Evolutionary conservation across 345 rosid species (phyloP).

Genomic region (Triadica sebifera): DNA sequence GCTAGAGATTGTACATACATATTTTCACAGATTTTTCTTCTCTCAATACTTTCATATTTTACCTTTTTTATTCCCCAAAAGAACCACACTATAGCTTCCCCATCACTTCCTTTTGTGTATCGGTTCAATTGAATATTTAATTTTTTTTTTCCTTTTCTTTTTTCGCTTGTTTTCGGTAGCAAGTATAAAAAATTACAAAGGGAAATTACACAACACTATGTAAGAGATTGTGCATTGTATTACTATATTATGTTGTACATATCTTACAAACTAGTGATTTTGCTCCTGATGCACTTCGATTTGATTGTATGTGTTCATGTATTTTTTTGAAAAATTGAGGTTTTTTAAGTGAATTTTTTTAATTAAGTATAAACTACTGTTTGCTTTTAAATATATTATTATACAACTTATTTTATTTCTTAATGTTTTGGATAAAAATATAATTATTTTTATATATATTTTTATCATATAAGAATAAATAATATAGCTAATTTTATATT

Average conservation of each 20-base stretch:
- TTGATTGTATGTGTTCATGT: too few relatives aligned
- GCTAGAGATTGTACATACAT: background rate
- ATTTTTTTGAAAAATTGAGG: too few relatives aligned
- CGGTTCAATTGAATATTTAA: background rate
- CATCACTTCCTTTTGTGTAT: background rate
- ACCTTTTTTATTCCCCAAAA: background rate
- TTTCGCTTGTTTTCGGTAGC: background rate
- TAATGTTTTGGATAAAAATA: too few relatives aligned
- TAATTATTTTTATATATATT: too few relatives aligned
- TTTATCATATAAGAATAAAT: too few relatives aligned
- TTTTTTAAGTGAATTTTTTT: too few relatives aligned
- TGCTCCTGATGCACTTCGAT: background rate
- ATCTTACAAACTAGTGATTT: too few relatives aligned
- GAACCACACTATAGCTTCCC: background rate
- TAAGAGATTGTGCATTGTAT: background rate
- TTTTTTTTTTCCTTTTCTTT: background rate
- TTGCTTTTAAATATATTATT: too few relatives aligned
- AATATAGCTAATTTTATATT: too few relatives aligned
- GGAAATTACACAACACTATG: background rate
- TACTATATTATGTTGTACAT: background rate
- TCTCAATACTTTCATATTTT: background rate
- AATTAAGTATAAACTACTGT: too few relatives aligned
- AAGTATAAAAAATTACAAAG: background rate
- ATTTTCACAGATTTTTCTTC: background rate
- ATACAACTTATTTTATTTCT: too few relatives aligned